These are phyloP conservation scores for Parasarocladium wereldwijsianum DNA, from an alignment of 2,329 filamentous ascomycete species.

Conservation along the genomic window DNA sequence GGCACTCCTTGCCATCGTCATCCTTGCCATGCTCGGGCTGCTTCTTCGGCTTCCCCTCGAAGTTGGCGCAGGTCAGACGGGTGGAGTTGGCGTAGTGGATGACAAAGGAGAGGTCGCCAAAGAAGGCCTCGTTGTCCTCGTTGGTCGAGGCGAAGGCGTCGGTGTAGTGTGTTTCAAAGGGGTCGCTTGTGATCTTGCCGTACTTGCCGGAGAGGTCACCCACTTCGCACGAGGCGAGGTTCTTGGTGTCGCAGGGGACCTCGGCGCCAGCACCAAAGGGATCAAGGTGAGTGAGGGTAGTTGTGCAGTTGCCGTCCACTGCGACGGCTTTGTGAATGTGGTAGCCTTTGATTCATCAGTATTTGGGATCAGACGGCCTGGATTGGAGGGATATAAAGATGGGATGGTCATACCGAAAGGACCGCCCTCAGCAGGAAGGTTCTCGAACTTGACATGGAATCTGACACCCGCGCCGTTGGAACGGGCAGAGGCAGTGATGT, in stretches of 20 bases:
- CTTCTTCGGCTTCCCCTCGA: conserved; percentile 17
- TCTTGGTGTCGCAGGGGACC: conserved; percentile 40
- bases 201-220: conserved; percentile 67
- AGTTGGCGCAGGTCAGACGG: conserved; percentile 51
- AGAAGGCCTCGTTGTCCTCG: conserved; percentile 36
- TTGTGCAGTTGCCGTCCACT: conserved; percentile 54
- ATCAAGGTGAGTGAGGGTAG: conserved; percentile 54
- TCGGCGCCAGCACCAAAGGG: conserved; percentile 51
- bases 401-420: conserved; percentile 46
- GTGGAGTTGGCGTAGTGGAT: conserved; percentile 50
- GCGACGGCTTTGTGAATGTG: conserved; percentile 60
- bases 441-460: conserved; percentile 39
- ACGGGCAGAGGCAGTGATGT: conserved; percentile 28
- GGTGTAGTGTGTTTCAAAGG: conserved; percentile 33
- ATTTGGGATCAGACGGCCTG: no score
- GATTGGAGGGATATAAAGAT: no score
- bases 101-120: conserved; percentile 50
- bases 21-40: neutral
- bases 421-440: conserved; percentile 40
- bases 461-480: conserved; percentile 38
- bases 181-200: conserved; percentile 39
- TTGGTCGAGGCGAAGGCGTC: conserved; percentile 44
- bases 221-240: conserved; percentile 54
- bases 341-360: conserved; percentile 37
- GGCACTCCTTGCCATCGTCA: neutral